Conservation (phyloP, 148 eudicot genomes). For the Gaultheria prostrata region DNA sequence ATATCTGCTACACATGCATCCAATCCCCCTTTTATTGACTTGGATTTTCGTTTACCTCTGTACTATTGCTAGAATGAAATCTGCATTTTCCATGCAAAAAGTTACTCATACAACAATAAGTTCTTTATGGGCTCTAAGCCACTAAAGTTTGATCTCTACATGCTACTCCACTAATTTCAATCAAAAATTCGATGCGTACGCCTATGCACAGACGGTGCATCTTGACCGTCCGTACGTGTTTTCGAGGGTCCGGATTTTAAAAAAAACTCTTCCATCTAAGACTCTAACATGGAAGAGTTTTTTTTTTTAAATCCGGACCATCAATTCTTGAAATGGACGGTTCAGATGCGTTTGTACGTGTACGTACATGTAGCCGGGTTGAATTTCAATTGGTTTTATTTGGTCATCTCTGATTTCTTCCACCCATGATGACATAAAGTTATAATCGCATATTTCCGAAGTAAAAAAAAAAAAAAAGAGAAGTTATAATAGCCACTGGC, state of each 20-base stretch:
- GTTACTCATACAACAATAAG: background rate
- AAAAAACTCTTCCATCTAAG: too few relatives aligned
- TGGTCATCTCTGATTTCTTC: background rate
- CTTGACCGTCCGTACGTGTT: too few relatives aligned
- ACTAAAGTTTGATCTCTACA: background rate
- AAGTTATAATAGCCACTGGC: background rate
- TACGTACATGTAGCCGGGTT: too few relatives aligned
- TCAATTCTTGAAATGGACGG: too few relatives aligned
- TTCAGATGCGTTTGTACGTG: too few relatives aligned
- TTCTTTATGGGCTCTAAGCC: background rate
- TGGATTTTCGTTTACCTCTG: background rate
- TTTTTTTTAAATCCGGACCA: too few relatives aligned
- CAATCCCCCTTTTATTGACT: background rate
- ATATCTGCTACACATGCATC: background rate
- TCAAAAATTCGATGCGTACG: too few relatives aligned
- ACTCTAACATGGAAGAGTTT: too few relatives aligned
- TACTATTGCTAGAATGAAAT: background rate
- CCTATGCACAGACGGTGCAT: too few relatives aligned
- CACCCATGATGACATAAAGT: background rate
- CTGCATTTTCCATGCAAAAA: background rate
- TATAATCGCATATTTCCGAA: too few relatives aligned
- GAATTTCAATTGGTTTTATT: background rate
- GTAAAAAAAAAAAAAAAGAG: too few relatives aligned
- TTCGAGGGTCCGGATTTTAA: too few relatives aligned
- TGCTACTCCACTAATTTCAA: background rate